These are phyloP conservation scores for Aureobasidium sp. DNA, from an alignment of 2,329 filamentous ascomycete species.

Conservation along the genomic window DNA sequence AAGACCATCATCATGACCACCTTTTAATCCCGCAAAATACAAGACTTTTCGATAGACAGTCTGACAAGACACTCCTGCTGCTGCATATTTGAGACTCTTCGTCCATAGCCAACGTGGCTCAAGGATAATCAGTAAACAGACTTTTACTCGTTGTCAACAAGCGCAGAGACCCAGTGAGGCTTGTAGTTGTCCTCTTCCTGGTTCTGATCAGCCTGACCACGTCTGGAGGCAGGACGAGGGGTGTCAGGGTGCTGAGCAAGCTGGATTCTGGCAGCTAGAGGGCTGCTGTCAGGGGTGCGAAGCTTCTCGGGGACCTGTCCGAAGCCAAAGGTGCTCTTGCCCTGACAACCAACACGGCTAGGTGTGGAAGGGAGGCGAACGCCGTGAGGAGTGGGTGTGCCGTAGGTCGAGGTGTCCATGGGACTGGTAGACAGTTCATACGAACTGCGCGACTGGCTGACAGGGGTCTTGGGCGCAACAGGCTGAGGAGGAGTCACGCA, in stretches of 20 bases:
- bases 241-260: background rate
- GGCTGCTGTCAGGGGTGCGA: background rate
- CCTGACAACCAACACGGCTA: background rate
- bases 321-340: background rate
- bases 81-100: background rate
- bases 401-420: background rate
- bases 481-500: background rate
- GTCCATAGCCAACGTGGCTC: background rate
- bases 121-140: background rate
- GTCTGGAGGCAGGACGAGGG: background rate
- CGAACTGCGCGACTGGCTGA: background rate
- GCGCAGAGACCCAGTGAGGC: background rate
- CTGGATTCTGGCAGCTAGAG: background rate
- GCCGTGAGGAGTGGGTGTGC: background rate
- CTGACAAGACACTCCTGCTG: background rate
- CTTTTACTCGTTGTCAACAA: conserved; percentile 3
- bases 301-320: background rate
- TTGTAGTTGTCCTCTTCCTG: background rate
- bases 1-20: background rate
- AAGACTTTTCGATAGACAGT: background rate
- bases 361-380: background rate
- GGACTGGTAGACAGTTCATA: background rate
- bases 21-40: background rate
- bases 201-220: background rate
- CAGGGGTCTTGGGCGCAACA: background rate